Evolutionary conservation across 1,139 yeast genomes (phyloP).

Genomic region (Kodamaea anthophila): DNA sequence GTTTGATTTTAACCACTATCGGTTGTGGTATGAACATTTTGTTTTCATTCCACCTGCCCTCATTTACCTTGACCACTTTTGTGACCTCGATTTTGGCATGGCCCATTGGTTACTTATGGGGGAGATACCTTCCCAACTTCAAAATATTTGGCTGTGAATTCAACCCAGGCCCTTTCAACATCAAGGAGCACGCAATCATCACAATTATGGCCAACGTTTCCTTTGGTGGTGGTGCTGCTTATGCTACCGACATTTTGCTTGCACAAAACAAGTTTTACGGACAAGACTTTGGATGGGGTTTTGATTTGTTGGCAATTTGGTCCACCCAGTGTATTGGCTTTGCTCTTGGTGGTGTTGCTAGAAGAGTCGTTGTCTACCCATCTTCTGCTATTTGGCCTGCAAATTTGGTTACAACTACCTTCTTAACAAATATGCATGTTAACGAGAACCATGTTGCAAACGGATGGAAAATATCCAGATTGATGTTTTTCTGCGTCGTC

Average conservation of each 20-base stretch:
- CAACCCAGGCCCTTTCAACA: conserved; percentile 61
- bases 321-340: conserved; percentile 60
- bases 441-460: conserved; percentile 51
- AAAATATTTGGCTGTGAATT: conserved; percentile 38
- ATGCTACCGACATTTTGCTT: conserved; percentile 53
- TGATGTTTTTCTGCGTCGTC: conserved; percentile 26
- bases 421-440: conserved; percentile 55
- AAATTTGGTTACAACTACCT: conserved; percentile 40
- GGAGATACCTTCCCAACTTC: conserved; percentile 39
- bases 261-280: conserved; percentile 49
- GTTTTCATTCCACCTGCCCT: conserved; percentile 55
- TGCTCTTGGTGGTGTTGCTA: conserved; percentile 55
- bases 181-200: conserved; percentile 60
- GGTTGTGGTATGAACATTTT: conserved; percentile 58
- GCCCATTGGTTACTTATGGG: conserved; percentile 57
- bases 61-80: conserved; percentile 46
- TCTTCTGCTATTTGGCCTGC: conserved; percentile 66
- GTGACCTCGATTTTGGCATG: conserved; percentile 57
- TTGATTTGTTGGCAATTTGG: conserved; percentile 44
- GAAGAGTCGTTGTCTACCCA: conserved; percentile 55
- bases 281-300: conserved; percentile 45
- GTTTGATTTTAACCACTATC: conserved; percentile 48
- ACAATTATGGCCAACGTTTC: conserved; percentile 58
- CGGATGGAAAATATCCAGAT: conserved; percentile 37
- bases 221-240: conserved; percentile 56